These are phyloP conservation scores for Pythium scleroteichum DNA, from an alignment of 352 stramenopile genomes.

Conservation along the genomic window DNA sequence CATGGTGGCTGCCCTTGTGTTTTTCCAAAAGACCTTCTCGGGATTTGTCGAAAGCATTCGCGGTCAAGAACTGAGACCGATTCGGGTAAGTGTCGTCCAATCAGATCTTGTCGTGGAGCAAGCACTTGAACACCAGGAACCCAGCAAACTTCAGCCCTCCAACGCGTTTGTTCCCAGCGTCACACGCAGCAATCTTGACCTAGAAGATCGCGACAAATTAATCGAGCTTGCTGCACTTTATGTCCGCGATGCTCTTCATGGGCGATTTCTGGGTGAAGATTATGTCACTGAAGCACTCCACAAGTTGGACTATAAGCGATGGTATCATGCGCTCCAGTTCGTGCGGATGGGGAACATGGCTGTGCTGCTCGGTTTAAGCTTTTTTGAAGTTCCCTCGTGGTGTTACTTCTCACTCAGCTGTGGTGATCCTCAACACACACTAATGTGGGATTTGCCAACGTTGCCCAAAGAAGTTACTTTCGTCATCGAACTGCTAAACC, in stretches of 20 bases:
- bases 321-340: slow-evolving; percentile 49
- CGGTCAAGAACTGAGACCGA: slow-evolving; percentile 2
- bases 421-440: slow-evolving; percentile 30
- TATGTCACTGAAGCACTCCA: slow-evolving; percentile 48
- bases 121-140: too few relatives aligned
- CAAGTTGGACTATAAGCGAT: slow-evolving; percentile 49
- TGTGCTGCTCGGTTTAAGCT: slow-evolving; percentile 45
- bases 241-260: slow-evolving; percentile 46
- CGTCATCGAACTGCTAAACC: slow-evolving; percentile 45
- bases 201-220: slow-evolving; percentile 26
- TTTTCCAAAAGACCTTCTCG: slow-evolving; percentile 33
- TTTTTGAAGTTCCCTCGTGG: slow-evolving; percentile 64
- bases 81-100: neutral
- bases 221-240: slow-evolving; percentile 51
- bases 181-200: neutral
- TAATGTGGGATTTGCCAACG: slow-evolving; percentile 42
- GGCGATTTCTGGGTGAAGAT: slow-evolving; percentile 48
- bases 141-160: too few relatives aligned
- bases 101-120: neutral
- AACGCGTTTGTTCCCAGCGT: too few relatives aligned
- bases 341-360: slow-evolving; percentile 47
- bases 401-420: slow-evolving; percentile 45
- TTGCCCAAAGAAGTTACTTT: slow-evolving; percentile 32
- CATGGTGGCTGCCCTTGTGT: slow-evolving; percentile 28
- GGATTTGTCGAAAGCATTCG: slow-evolving; percentile 32